Conservation (phyloP, 1,284 basidiomycete genomes). For the Ceratobasidium sp. region DNA sequence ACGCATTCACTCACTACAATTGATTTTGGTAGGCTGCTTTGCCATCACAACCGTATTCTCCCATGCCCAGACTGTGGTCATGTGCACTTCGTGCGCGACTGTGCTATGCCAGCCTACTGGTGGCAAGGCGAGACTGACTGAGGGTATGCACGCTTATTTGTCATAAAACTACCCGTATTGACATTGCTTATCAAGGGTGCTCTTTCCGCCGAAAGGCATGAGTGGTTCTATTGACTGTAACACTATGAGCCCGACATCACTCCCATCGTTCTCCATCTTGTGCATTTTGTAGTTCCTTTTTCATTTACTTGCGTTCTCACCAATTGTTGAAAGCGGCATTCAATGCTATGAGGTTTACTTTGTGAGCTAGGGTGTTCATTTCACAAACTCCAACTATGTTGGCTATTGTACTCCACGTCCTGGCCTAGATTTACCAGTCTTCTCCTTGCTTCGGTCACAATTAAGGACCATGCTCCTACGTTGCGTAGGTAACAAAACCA, state of each 20-base stretch:
- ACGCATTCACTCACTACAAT: neutral
- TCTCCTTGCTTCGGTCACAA: too few species aligned
- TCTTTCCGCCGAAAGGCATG: constrained; percentile 90
- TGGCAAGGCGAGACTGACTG: constrained; percentile 97
- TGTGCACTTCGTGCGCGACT: constrained; percentile 92
- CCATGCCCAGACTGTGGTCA: constrained; percentile 92
- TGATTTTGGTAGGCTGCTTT: constrained; percentile 77
- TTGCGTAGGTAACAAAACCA: too few species aligned
- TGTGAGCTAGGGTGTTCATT: too few species aligned
- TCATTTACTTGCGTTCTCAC: constrained; percentile 36
- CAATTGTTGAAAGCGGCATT: constrained; percentile 12
- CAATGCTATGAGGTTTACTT: constrained; percentile 37
- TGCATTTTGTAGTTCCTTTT: constrained; percentile 37
- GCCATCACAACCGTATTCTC: constrained; percentile 96
- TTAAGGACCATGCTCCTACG: too few species aligned
- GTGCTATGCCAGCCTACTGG: constrained; percentile 99
- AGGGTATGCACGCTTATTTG: constrained; percentile 75
- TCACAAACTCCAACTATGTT: too few species aligned
- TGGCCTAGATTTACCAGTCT: too few species aligned
- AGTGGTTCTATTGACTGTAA: constrained; percentile 51
- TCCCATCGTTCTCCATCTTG: constrained; percentile 9
- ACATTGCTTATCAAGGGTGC: constrained; percentile 64
- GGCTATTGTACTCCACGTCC: too few species aligned
- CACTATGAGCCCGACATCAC: constrained; percentile 20
- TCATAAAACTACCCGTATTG: constrained; percentile 40